phyloP scores from a whole-genome alignment of 805 yeast species.

The Nakazawaea siamensis region DNA sequence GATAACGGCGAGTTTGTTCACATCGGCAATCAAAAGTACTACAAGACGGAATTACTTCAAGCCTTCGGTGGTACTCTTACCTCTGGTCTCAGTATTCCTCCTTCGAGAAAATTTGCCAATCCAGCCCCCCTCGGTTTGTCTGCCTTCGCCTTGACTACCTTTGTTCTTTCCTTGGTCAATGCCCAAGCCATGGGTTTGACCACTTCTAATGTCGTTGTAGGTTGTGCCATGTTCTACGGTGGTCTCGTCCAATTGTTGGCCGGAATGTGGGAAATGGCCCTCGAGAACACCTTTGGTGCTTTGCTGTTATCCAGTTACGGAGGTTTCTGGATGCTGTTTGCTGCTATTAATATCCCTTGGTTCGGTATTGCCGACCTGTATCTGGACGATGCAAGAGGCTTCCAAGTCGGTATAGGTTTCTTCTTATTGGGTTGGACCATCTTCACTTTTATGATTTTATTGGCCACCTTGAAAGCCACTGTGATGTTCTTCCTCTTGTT shows the following conservation, averaged over 20 bases:
- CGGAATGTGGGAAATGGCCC: conserved; percentile 70
- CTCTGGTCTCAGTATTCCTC: conserved; percentile 56
- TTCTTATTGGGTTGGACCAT: conserved; percentile 57
- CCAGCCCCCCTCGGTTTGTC: conserved; percentile 73
- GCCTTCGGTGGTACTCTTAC: conserved; percentile 83
- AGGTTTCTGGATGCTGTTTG: conserved; percentile 75
- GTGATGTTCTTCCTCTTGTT: conserved; percentile 45
- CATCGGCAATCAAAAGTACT: conserved; percentile 66
- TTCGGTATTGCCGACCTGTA: conserved; percentile 48
- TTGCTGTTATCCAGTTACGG: conserved; percentile 54
- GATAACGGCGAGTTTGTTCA: conserved; percentile 55
- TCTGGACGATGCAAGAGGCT: conserved; percentile 32
- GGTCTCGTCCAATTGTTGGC: conserved; percentile 66
- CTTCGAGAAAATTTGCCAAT: conserved; percentile 56
- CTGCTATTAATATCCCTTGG: conserved; percentile 50
- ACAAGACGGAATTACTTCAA: conserved; percentile 44
- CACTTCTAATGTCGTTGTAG: conserved; percentile 52
- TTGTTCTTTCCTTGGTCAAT: conserved; percentile 56
- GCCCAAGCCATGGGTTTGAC: conserved; percentile 62
- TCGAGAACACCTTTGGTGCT: conserved; percentile 72
- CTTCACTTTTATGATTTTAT: conserved; percentile 49
- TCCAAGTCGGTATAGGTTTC: conserved; percentile 47
- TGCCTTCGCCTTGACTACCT: conserved; percentile 62
- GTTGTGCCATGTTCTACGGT: conserved; percentile 63
- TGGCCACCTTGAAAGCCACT: conserved; percentile 51